These are phyloP conservation scores for Paramecium biaurelia DNA, from an alignment of 73 alveolate genomes.

Conservation along the genomic window DNA sequence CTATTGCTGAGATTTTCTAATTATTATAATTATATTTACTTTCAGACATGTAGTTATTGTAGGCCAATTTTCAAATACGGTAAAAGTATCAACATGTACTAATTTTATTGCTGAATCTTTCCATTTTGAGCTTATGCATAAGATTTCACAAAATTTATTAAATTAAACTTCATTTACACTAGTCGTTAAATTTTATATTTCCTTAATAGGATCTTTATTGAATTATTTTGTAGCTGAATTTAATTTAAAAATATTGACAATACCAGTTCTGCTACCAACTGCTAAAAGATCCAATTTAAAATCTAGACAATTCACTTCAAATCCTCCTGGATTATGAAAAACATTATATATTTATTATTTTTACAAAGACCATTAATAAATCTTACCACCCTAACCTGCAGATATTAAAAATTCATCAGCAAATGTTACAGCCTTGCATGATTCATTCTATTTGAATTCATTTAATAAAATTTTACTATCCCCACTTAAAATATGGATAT, in stretches of 20 bases:
- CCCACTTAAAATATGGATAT: constrained; percentile 34
- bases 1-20: constrained; percentile 32
- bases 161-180: constrained; percentile 44
- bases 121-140: constrained; percentile 56
- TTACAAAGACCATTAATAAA: constrained; percentile 49
- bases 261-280: constrained; percentile 48
- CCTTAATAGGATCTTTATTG: constrained; percentile 30
- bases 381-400: constrained; percentile 56
- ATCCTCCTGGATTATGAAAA: constrained; percentile 55
- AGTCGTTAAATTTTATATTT: constrained; percentile 54
- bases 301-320: constrained; percentile 36
- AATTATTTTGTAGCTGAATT: background rate
- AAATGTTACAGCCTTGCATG: constrained; percentile 53
- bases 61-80: constrained; percentile 66
- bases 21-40: background rate
- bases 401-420: constrained; percentile 39
- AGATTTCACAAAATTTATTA: constrained; percentile 43
- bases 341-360: constrained; percentile 42
- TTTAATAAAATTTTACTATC: background rate
- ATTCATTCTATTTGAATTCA: constrained; percentile 57
- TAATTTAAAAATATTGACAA: constrained; percentile 41
- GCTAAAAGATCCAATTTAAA: constrained; percentile 25
- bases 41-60: background rate
- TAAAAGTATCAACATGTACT: constrained; percentile 49
- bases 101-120: constrained; percentile 52